Evolutionary conservation across 2,329 filamentous ascomycete genomes (phyloP).

Genomic region (Penicillium nordicum): DNA sequence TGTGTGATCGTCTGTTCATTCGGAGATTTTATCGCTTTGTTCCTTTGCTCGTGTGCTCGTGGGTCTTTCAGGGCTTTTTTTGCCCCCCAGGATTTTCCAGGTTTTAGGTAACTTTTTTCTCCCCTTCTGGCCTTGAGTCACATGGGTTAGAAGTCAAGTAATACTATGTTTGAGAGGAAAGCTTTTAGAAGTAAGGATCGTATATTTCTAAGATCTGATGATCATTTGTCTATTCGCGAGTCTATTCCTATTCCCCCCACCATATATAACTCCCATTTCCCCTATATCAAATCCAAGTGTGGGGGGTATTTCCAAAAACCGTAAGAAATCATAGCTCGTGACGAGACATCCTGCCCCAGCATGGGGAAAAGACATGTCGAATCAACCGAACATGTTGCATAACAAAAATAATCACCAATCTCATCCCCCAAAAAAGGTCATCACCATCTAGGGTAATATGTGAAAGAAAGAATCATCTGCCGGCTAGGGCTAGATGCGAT

Average conservation of each 20-base stretch:
- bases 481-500: constrained; percentile 1
- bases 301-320: constrained; percentile 2
- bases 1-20: neutral
- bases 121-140: neutral
- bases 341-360: constrained; percentile 7
- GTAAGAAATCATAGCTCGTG: constrained; percentile 10
- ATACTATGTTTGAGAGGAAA: too few species aligned
- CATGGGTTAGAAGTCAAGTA: too few species aligned
- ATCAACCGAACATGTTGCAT: constrained; percentile 9
- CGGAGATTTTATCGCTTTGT: neutral
- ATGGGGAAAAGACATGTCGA: constrained; percentile 8
- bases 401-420: constrained; percentile 8
- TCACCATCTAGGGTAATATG: neutral
- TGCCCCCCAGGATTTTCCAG: neutral
- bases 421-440: neutral
- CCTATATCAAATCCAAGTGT: neutral
- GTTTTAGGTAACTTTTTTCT: neutral
- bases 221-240: constrained; percentile 6
- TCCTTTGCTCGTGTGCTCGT: neutral
- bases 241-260: neutral
- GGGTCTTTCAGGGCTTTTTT: neutral
- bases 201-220: constrained; percentile 7
- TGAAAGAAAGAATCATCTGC: neutral
- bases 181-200: neutral
- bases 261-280: neutral